Percentiles rank a stretch among this genome's conserved stretches.
Conservation (phyloP, 106 monocot species). For the Xerophyta viscosa region DNA sequence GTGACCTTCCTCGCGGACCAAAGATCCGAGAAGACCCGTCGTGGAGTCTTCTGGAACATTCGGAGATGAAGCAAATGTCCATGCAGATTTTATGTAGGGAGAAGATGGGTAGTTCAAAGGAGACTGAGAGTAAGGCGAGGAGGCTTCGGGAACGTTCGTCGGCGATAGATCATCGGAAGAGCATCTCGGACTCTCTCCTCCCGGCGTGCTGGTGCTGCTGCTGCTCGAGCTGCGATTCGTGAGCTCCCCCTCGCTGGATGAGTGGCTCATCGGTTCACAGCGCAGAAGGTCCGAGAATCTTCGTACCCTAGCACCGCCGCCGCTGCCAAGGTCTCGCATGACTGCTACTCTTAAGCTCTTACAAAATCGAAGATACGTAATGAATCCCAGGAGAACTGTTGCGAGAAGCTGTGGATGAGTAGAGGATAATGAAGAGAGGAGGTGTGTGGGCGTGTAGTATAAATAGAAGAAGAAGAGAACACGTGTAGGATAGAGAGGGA, state of each 20-base stretch:
- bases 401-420: too few species aligned
- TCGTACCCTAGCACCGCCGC: background rate
- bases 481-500: too few species aligned
- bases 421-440: too few species aligned
- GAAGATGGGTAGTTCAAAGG: slow-evolving; percentile 37
- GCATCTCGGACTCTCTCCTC: background rate
- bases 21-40: slow-evolving; percentile 43
- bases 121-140: slow-evolving; percentile 23
- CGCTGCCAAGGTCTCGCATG: slow-evolving; percentile 3
- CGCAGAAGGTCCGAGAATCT: slow-evolving; percentile 5
- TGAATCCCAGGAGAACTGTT: background rate
- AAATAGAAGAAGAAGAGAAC: too few species aligned
- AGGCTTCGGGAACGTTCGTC: background rate
- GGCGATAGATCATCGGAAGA: too few species aligned
- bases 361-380: background rate
- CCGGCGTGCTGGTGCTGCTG: background rate
- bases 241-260: slow-evolving; percentile 4
- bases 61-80: slow-evolving; percentile 17
- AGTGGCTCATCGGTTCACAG: background rate
- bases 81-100: slow-evolving; percentile 51
- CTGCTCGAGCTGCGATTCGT: background rate
- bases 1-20: slow-evolving; percentile 64
- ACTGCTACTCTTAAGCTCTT: background rate
- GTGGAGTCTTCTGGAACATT: slow-evolving; percentile 1
- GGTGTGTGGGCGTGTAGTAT: too few species aligned